Evolutionary conservation across 495 filamentous ascomycete genomes (phyloP), one percentile per base, ranked within the genome.

Genomic region (Lasiosphaeria ovina): DNA sequence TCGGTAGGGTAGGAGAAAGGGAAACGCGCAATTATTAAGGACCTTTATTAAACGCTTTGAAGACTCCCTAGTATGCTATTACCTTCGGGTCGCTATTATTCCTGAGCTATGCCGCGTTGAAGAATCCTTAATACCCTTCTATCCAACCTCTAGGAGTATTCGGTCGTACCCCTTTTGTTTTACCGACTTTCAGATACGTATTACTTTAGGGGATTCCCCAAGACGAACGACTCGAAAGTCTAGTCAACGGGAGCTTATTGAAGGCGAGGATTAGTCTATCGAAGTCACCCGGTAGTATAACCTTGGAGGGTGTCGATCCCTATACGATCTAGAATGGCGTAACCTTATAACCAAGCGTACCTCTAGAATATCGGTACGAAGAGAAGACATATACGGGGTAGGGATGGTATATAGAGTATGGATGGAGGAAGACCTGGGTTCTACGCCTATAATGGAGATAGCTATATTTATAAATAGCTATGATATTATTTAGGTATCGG

Each of bases 281-380:
- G 9, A 56, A 34, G 24, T 56, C 38, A 24, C 9, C 54, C 17
- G 54, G 54, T 56, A 38, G 54, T 38, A 56, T 16, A 56, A 47
- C 5, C 54, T 56, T 45, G 54, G 54, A 47, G 36, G 8, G 40
- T 56, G 54, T 56, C 36, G 40, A 47, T 56, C 54, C 10, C 54
- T 38, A 10, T 3, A 56, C 10, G 54, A 56, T 47, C 38, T 34
- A 5, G 40, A 56, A 47, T 56, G 54, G 54, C 8, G 10, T 38
- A 56, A 56, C 40, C 38, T 56, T 11, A 17, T 45, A 3, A 47
- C 3, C 14, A 12, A 4, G 38, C 47, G 4, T 45, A 4, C 3
- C 40, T 4, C 7, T 4, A 3, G 38, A 40, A 12, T 12, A 40
- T 6, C 38, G 6, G 12, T 12, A 6, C 38, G 12, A 40, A 6